A percentile compares a stretch with the other conserved stretches of the same genome.
These are phyloP conservation scores for Talaromyces sp. DNA, from an alignment of 2,329 filamentous ascomycete species.

Conservation along the genomic window DNA sequence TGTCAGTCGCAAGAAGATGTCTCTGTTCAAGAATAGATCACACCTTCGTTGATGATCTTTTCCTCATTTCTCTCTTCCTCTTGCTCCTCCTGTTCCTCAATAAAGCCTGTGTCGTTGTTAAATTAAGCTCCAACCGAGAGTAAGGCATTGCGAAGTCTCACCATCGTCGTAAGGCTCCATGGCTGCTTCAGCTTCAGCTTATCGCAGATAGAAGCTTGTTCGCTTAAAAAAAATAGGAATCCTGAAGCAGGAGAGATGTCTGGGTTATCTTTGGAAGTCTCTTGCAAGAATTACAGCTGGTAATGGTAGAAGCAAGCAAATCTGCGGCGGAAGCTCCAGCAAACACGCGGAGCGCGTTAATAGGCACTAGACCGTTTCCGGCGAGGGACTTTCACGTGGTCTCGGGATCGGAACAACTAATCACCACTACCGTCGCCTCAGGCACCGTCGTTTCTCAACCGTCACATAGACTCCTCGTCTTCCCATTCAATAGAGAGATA, in stretches of 20 bases:
- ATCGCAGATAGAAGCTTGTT: background rate
- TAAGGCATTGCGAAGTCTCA: slow-evolving; percentile 8
- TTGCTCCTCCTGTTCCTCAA: slow-evolving; percentile 44
- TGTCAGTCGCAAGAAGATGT: slow-evolving; percentile 2
- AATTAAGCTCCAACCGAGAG: slow-evolving; percentile 1
- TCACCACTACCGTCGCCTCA: too few species aligned
- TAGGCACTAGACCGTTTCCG: slow-evolving; percentile 15
- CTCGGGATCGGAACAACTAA: too few species aligned
- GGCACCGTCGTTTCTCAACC: too few species aligned
- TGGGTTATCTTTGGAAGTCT: background rate
- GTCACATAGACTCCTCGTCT: too few species aligned
- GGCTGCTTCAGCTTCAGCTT: background rate
- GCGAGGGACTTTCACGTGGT: background rate
- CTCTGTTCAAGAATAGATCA: background rate
- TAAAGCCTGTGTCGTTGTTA: slow-evolving; percentile 23
- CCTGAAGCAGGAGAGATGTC: background rate
- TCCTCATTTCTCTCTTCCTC: slow-evolving; percentile 74
- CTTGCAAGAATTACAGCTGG: background rate
- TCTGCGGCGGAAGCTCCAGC: slow-evolving; percentile 16
- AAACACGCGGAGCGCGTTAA: slow-evolving; percentile 21
- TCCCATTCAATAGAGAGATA: too few species aligned
- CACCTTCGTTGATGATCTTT: slow-evolving; percentile 89
- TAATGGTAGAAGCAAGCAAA: background rate
- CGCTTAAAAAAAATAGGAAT: background rate
- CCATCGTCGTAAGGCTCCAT: slow-evolving; percentile 37